phyloP scores from a whole-genome alignment of 306 rosid genomes.

The Echinosophora koreensis region DNA sequence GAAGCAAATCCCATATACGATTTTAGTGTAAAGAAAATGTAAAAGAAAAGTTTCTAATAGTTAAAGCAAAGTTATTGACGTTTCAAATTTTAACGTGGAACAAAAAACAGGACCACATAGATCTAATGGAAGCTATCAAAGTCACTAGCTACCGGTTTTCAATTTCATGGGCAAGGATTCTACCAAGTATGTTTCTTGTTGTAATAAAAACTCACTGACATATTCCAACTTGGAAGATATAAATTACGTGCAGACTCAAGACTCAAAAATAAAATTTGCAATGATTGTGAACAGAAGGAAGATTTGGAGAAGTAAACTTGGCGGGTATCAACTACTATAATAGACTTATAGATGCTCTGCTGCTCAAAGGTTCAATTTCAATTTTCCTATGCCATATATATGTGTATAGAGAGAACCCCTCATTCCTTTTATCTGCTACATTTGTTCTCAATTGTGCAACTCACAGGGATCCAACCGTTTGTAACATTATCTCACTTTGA shows the following conservation, averaged over 20 bases:
- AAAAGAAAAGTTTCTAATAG: neutral
- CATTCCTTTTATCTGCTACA: too few species aligned
- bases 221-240: slow-evolving; percentile 4
- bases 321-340: slow-evolving; percentile 65
- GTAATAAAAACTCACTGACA: neutral
- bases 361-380: slow-evolving; percentile 58
- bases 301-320: slow-evolving; percentile 66
- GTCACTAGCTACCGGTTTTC: slow-evolving; percentile 79
- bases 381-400: slow-evolving; percentile 2
- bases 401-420: neutral
- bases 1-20: too few species aligned
- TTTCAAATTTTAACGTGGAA: slow-evolving; percentile 4
- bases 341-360: slow-evolving; percentile 62
- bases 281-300: slow-evolving; percentile 61
- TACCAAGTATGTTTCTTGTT: slow-evolving; percentile 64
- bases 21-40: neutral
- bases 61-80: neutral
- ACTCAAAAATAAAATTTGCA: slow-evolving; percentile 15
- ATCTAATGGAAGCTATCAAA: slow-evolving; percentile 62
- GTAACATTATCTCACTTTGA: slow-evolving; percentile 61
- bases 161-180: slow-evolving; percentile 80
- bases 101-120: slow-evolving; percentile 71
- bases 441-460: neutral
- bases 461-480: slow-evolving; percentile 62
- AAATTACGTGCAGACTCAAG: neutral